phyloP scores from a whole-genome alignment of 2,329 filamentous ascomycete species.

The Penicillium vulpinum region DNA sequence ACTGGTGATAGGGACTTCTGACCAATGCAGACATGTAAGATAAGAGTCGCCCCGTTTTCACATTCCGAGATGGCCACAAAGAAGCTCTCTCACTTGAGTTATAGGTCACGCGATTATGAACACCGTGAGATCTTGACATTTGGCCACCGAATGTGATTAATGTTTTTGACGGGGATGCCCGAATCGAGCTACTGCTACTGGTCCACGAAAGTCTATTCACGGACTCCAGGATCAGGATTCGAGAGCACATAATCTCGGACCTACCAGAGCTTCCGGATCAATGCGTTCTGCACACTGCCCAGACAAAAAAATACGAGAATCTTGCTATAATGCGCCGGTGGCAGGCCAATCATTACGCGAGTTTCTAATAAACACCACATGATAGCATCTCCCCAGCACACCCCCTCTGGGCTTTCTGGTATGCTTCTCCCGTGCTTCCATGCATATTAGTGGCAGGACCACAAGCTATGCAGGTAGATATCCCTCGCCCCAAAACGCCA shows the following conservation, averaged over 20 bases:
- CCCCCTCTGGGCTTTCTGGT: neutral
- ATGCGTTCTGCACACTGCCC: neutral
- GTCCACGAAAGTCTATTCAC: constrained; percentile 1
- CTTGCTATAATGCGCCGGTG: neutral
- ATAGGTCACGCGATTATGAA: neutral
- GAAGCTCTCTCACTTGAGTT: neutral
- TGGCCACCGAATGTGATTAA: neutral
- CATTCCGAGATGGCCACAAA: neutral
- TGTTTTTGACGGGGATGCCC: neutral
- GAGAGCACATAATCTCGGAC: neutral
- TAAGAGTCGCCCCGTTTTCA: neutral
- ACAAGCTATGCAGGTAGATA: constrained; percentile 10
- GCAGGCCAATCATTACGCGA: neutral
- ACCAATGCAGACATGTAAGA: neutral
- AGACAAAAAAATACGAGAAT: constrained; percentile 1
- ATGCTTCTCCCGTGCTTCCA: constrained; percentile 33
- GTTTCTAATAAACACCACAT: constrained; percentile 4
- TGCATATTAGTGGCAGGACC: constrained; percentile 27
- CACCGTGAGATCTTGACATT: neutral
- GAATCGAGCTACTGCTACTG: neutral
- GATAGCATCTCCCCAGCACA: neutral
- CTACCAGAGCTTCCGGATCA: neutral
- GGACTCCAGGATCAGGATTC: neutral
- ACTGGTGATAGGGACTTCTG: neutral
- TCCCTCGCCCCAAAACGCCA: neutral